phyloP scores from a whole-genome alignment of 2,329 filamentous ascomycete species.

The Diaporthe caulivora region DNA sequence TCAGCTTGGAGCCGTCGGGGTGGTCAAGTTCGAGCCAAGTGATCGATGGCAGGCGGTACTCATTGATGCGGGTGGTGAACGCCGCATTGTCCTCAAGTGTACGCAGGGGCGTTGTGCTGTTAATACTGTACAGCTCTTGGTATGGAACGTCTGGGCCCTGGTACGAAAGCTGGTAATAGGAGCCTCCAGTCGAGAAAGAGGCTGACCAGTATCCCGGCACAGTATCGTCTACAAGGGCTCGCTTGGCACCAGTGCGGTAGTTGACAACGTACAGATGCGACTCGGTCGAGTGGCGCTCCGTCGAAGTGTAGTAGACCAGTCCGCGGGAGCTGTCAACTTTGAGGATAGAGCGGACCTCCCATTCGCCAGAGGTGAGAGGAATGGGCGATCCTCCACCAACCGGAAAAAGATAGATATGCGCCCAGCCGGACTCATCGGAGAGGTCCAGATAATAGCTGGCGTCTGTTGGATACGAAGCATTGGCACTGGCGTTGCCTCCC shows the following conservation, averaged over 20 bases:
- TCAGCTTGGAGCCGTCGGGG: constrained; percentile 70
- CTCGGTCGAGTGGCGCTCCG: constrained; percentile 75
- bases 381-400: constrained; percentile 66
- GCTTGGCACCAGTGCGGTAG: constrained; percentile 65
- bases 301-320: constrained; percentile 74
- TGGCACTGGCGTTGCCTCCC: background rate
- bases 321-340: constrained; percentile 69
- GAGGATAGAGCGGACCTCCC: constrained; percentile 70
- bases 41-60: constrained; percentile 74
- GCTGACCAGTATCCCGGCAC: constrained; percentile 71
- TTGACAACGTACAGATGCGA: constrained; percentile 77
- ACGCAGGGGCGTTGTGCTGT: constrained; percentile 65
- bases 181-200: constrained; percentile 72
- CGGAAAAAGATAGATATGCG: constrained; percentile 74
- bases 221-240: constrained; percentile 71
- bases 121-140: constrained; percentile 73
- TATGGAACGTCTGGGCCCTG: constrained; percentile 76
- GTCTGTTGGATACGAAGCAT: background rate
- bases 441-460: constrained; percentile 72
- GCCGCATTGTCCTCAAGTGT: constrained; percentile 72
- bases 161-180: constrained; percentile 76
- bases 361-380: constrained; percentile 73
- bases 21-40: constrained; percentile 73
- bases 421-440: constrained; percentile 75
- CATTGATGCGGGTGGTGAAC: constrained; percentile 65